A percentile compares a stretch with the other conserved stretches of the same genome.
Evolutionary conservation across 306 rosid genomes (phyloP).

Genomic region (Mimosa pudica): DNA sequence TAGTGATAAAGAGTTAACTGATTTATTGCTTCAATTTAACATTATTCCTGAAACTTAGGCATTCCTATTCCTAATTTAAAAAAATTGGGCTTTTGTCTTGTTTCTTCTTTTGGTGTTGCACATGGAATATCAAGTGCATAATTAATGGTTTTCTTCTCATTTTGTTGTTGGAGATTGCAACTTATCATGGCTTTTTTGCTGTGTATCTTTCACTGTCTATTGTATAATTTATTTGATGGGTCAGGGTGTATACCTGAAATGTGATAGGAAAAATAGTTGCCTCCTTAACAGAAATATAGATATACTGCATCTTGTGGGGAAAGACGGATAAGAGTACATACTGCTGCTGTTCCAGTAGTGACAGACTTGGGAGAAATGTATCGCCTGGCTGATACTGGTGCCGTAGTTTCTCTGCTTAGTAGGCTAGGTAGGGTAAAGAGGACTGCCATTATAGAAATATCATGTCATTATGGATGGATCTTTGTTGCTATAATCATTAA

Average conservation of each 20-base stretch:
- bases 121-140: not conserved
- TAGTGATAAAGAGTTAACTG: not conserved
- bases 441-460: slow-evolving; percentile 27
- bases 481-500: slow-evolving; percentile 37
- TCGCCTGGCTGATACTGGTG: slow-evolving; percentile 93
- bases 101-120: slow-evolving; percentile 5
- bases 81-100: slow-evolving; percentile 8
- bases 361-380: slow-evolving; percentile 86
- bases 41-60: slow-evolving; percentile 9
- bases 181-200: slow-evolving; percentile 29
- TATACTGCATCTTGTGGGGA: slow-evolving; percentile 99
- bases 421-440: slow-evolving; percentile 70
- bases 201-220: not conserved
- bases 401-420: slow-evolving; percentile 72
- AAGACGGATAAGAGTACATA: slow-evolving; percentile 96
- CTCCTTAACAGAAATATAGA: slow-evolving; percentile 69
- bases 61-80: slow-evolving; percentile 3
- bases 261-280: slow-evolving; percentile 16
- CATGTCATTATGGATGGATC: slow-evolving; percentile 32
- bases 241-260: slow-evolving; percentile 29
- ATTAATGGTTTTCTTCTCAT: slow-evolving; percentile 5
- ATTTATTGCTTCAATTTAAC: not conserved
- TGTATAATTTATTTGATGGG: slow-evolving; percentile 17
- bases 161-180: slow-evolving; percentile 12
- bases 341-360: slow-evolving; percentile 90